Evolutionary conservation across 2,329 filamentous ascomycete species (phyloP), one percentile per base, ranked within the genome.

Genomic region (Calonectria naviculata): DNA sequence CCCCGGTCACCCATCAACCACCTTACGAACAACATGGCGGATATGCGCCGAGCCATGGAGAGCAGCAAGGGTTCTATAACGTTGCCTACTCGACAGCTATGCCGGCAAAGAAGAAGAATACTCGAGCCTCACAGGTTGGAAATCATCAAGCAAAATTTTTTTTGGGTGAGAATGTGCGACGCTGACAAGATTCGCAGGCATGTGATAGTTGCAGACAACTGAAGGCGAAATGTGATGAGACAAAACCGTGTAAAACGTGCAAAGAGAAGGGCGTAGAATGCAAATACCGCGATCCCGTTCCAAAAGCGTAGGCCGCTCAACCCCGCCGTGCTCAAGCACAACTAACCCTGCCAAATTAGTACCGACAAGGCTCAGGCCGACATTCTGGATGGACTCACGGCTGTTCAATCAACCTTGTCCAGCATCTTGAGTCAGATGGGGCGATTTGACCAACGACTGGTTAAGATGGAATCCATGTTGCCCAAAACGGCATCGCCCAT

Each of bases 141-240:
- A 58, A 24, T 10, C 24, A 36, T 17, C 1, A 10, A 15, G 21
- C 26, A 26, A 31, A 26, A 21, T 34, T 36, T 21, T 10, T 21
- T 21, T 7, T 19, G 56, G 5, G 8, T 36, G 19, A 4, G 54
- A 65, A 44, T 17, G 49, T 44, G 42, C n/a, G 56, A 21, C 34
- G 38, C 72, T 78, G 71, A 79, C 69, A 21, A 19, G n/a, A 54
- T 21, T 19, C 36, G 49, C 77, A 97, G 92, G 97, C 97, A 42
- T 99, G 97, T 83, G 95, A 97, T 79, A 94, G 93, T 82, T 98
- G 95, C 83, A 92, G 95, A 70, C 90, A 93, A 71, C 89, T 96
- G 44, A 98, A 97, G 83, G 95, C 95, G 17, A 97, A 97, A 83
- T 98, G 95, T 81, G 95, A 97, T 78, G 95, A 98, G 85, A 92